Evolutionary conservation across 2,329 filamentous ascomycete species (phyloP).

Genomic region (Scorias spongiosa): DNA sequence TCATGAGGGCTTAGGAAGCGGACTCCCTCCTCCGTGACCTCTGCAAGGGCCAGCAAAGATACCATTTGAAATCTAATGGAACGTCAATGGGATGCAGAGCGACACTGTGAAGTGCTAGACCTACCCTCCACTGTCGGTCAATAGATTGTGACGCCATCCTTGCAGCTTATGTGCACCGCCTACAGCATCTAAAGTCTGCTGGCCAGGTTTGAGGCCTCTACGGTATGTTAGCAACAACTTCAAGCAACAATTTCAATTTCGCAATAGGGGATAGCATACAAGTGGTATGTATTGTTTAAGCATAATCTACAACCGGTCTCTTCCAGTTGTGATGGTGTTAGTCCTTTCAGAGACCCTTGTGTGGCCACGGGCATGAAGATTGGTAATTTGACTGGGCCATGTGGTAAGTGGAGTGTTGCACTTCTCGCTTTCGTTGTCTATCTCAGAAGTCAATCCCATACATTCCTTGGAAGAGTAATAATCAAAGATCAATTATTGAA

Average conservation of each 20-base stretch:
- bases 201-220: slow-evolving; percentile 76
- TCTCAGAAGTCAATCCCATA: not conserved
- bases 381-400: slow-evolving; percentile 78
- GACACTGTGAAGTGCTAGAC: slow-evolving; percentile 10
- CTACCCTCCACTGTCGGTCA: slow-evolving; percentile 48
- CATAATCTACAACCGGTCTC: slow-evolving; percentile 80
- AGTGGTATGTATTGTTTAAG: slow-evolving; percentile 95
- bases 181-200: slow-evolving; percentile 70
- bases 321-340: slow-evolving; percentile 84
- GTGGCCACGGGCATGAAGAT: slow-evolving; percentile 99
- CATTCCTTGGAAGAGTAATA: not conserved
- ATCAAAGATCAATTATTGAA: slow-evolving; percentile 5
- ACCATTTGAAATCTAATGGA: slow-evolving; percentile 87
- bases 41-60: slow-evolving; percentile 80
- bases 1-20: slow-evolving; percentile 94
- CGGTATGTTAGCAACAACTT: not conserved
- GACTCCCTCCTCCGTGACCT: slow-evolving; percentile 89
- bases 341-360: slow-evolving; percentile 83
- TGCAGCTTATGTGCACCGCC: slow-evolving; percentile 91
- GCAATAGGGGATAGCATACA: slow-evolving; percentile 29
- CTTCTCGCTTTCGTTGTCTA: slow-evolving; percentile 91
- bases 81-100: slow-evolving; percentile 14
- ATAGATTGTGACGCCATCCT: slow-evolving; percentile 86
- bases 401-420: slow-evolving; percentile 72
- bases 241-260: not conserved